Conservation (phyloP, 2,329 filamentous ascomycete genomes). For the Ascochyta lentis region DNA sequence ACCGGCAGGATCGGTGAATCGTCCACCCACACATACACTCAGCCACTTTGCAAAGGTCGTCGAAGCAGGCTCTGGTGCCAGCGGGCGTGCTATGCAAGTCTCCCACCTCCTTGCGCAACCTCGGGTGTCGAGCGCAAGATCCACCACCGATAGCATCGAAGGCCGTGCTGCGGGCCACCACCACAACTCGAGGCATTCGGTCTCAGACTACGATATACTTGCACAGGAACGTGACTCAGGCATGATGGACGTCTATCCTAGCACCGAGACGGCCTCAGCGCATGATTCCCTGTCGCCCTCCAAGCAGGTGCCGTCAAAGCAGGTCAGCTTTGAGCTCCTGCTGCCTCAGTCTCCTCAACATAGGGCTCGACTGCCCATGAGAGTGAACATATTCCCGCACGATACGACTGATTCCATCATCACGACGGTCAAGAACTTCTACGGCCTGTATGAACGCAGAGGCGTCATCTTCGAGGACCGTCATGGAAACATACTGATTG, state of each 20-base stretch:
- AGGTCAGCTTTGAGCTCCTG: slow-evolving; percentile 79
- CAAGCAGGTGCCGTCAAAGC: slow-evolving; percentile 62
- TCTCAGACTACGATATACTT: slow-evolving; percentile 37
- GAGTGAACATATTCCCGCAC: slow-evolving; percentile 90
- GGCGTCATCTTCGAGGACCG: slow-evolving; percentile 96
- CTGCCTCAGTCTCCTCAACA: slow-evolving; percentile 71
- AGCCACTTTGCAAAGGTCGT: slow-evolving; percentile 29
- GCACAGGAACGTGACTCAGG: slow-evolving; percentile 35
- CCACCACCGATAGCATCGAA: slow-evolving; percentile 33
- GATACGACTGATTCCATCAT: slow-evolving; percentile 98
- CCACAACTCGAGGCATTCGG: slow-evolving; percentile 33
- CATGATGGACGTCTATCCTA: slow-evolving; percentile 47
- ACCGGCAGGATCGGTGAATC: slow-evolving; percentile 48
- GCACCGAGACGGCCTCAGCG: slow-evolving; percentile 40
- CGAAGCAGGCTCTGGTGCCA: slow-evolving; percentile 12
- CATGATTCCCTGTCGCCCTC: slow-evolving; percentile 47
- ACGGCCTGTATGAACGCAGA: slow-evolving; percentile 84
- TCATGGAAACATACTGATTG: slow-evolving; percentile 87
- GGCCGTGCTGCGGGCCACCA: slow-evolving; percentile 38
- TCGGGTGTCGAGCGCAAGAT: slow-evolving; percentile 34
- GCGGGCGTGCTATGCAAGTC: slow-evolving; percentile 38
- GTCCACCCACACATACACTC: slow-evolving; percentile 27
- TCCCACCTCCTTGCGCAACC: slow-evolving; percentile 40
- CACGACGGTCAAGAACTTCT: slow-evolving; percentile 98
- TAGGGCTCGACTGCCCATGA: slow-evolving; percentile 79